Base-by-base conservation (phyloP, 148 eudicot genomes). In the Chenopodium suecicum region DNA sequence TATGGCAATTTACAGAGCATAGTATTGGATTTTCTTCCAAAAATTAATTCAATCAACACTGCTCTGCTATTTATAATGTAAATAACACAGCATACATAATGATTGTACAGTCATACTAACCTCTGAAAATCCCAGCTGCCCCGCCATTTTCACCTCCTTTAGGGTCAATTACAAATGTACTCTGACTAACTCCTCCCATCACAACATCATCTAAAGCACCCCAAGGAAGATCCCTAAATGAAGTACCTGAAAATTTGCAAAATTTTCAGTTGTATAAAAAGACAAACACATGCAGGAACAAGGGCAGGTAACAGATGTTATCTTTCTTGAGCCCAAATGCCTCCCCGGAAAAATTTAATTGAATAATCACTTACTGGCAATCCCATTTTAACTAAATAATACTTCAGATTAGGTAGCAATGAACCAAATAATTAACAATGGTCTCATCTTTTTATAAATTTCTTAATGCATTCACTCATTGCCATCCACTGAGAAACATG, bases 151-250 rank as follows among this genome's bases (percentile, higher is more conserved):
- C 98, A 83, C 97, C 90, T 46, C 95, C 99, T 29, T 84, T 89
- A 56, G 92, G 91, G 86, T 92, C 95, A 73, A 94, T 83, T 68
- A 74, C 88, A 81, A 92, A 91, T 62, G 86, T 81, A 84, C 98
- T 96, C 86, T 94, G 93, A 88, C 98, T 95, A 77, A 94, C 99
- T 81, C 99, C 98, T 77, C 98, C 98, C 98, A 92, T 96, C 83
- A 96, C 99, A 83, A 94, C 95, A 86, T 96, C 98, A 86, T 96
- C 99, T 86, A 96, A 86, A 76, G 98, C 89, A 83, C 99, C 99
- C 99, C 99, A 96, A 64, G 95, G 90, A 76, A 96, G 92, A 84
- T 96, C 97, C 87, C 81, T 89, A 70, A 82, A 90, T 82, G 90
- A 86, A 81, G 83, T 90, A 68, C 84, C 99, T 96, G 90, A 64